Evolutionary conservation across 192 early-diverging fungal species (phyloP).

Genomic region (Jimgerdemannia lactiflua): DNA sequence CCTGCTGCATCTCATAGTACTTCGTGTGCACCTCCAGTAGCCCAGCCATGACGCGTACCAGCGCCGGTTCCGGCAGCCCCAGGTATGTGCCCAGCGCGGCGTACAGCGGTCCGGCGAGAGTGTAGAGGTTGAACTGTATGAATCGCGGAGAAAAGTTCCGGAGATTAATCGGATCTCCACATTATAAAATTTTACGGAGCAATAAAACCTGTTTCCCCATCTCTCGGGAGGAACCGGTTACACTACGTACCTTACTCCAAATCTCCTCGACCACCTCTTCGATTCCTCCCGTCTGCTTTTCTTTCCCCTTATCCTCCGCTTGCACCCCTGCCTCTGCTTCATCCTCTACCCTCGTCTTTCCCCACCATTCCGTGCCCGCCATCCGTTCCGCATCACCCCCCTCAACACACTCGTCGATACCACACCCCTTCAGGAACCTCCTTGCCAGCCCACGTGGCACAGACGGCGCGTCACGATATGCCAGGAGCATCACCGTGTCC

Average conservation of each 20-base stretch:
- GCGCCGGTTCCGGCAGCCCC: background rate
- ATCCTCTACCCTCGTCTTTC: background rate
- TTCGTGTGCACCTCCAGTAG: constrained; percentile 4
- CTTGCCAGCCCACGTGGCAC: background rate
- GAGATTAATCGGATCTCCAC: too few species aligned
- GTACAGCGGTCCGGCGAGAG: background rate
- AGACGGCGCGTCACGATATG: background rate
- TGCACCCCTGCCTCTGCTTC: too few species aligned
- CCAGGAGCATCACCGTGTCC: background rate
- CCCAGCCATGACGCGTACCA: background rate
- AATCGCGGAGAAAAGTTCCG: too few species aligned
- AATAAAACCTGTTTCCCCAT: background rate
- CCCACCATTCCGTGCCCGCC: too few species aligned
- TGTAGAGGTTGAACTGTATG: background rate
- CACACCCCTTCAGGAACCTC: background rate
- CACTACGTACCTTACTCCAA: background rate
- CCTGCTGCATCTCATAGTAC: background rate
- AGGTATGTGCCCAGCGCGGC: background rate
- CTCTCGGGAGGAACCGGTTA: background rate
- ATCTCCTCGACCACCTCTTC: constrained; percentile 1
- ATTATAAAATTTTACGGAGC: background rate
- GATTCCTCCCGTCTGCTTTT: background rate
- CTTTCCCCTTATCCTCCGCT: too few species aligned
- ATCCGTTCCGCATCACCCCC: background rate
- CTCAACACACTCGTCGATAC: background rate